phyloP scores from a whole-genome alignment of 2,329 filamentous ascomycete genomes.

The Coleophoma cylindrospora region DNA sequence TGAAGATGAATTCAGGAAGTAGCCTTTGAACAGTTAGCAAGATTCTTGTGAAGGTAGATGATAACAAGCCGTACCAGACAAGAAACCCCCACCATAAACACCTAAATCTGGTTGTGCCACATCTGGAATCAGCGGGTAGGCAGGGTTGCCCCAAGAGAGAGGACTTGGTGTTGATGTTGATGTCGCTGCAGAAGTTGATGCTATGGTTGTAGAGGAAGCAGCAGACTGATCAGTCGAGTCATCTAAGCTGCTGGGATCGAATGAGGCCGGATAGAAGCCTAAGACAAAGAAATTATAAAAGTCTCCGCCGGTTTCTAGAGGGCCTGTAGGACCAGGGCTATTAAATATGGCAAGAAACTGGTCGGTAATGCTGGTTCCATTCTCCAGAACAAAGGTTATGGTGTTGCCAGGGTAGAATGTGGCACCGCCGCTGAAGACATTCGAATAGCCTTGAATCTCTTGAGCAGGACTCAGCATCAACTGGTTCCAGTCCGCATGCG shows the following conservation, averaged over 20 bases:
- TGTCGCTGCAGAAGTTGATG: background rate
- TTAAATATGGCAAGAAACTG: conserved; percentile 26
- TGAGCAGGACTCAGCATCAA: conserved; percentile 14
- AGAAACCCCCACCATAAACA: conserved; percentile 11
- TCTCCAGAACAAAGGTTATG: conserved; percentile 30
- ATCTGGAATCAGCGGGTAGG: conserved; percentile 12
- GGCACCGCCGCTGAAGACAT: conserved; percentile 23
- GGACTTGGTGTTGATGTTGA: background rate
- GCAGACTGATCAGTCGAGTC: background rate
- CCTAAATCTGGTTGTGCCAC: conserved; percentile 14
- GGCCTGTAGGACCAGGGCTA: conserved; percentile 19
- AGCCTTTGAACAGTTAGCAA: conserved; percentile 5
- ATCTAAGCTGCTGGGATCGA: conserved; percentile 4
- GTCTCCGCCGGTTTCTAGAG: conserved; percentile 19
- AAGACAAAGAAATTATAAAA: conserved; percentile 24
- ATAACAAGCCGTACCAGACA: conserved; percentile 3
- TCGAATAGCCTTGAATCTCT: conserved; percentile 27
- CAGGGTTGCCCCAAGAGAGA: conserved; percentile 5
- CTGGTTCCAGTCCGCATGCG: conserved; percentile 32
- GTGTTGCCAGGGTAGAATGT: conserved; percentile 32
- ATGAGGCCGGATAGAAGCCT: conserved; percentile 15
- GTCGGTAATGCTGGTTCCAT: conserved; percentile 27
- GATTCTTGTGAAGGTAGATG: background rate
- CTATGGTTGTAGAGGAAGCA: background rate
- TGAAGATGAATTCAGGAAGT: conserved; percentile 16